Base-by-base conservation (phyloP, 257 asterid species). In the Lycium barbarum region DNA sequence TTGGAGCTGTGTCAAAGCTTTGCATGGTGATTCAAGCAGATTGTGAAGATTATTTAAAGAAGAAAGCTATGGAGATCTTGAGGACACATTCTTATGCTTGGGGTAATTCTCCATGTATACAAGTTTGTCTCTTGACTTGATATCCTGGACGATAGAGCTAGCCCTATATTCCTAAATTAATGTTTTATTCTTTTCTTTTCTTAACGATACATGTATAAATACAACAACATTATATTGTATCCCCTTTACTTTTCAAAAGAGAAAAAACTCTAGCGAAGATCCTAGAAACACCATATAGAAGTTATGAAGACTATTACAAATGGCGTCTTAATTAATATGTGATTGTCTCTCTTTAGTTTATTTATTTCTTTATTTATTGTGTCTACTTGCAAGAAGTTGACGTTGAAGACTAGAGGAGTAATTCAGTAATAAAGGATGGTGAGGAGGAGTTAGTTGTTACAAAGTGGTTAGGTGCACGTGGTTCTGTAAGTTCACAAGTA, bases 1-100 rank as follows among this genome's bases (percentile, higher is more conserved):
- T 90, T 2, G 96, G 97, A 9, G 87, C 89, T n/a, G 93, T 90
- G 8, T 89, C 86, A 10, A 93, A 92, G 88, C 87, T 92, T 49
- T 93, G 96, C 82, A 82, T 89, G 91, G 93, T 91, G 73, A 82
- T 92, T 82, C 92, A 90, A 84, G 91, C 89, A 1, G 80, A 87
- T 72, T 65, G 92, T 15, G 88, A 47, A 3, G n/a, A 63, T 2
- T 70, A 87, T 62, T 14, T 90, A 9, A 92, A 90, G 88, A 90
- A 89, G 18, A 93, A 86, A 62, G 94, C 91, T 0, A 91, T 88
- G 59, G 92, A 90, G 20, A 92, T 92, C 2, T 81, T 93, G 45
- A 91, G 91, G 80, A 85, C 68, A 15, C 92, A 93, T 54, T 83
- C 58, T 54, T 59, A 87, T 58, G 89, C 58, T 36, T 92, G 96